A percentile compares a stretch with the other conserved stretches of the same genome.
phyloP scores from a whole-genome alignment of 495 filamentous ascomycete genomes.

The Trypethelium eluteriae region DNA sequence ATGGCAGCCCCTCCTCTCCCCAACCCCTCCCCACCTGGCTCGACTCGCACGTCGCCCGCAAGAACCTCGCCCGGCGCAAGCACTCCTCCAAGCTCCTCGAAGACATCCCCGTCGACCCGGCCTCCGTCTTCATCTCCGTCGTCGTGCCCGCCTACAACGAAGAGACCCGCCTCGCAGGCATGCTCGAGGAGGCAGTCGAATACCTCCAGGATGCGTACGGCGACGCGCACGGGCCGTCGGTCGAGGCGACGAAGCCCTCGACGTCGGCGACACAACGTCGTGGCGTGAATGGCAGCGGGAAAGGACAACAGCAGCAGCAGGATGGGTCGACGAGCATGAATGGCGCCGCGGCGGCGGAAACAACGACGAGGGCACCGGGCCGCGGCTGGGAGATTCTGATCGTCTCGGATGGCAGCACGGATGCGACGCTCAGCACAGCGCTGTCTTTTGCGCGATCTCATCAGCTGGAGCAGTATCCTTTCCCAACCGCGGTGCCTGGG shows the following conservation, averaged over 20 bases:
- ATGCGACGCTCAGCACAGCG: slow-evolving; percentile 71
- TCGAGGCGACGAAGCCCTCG: not conserved
- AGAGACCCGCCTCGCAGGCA: slow-evolving; percentile 66
- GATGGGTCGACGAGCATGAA: not conserved
- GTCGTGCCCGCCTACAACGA: slow-evolving; percentile 97
- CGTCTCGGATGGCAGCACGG: slow-evolving; percentile 85
- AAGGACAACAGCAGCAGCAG: slow-evolving; percentile 7
- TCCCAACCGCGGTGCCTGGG: slow-evolving; percentile 31
- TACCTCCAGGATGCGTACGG: slow-evolving; percentile 74
- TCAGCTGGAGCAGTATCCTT: slow-evolving; percentile 36
- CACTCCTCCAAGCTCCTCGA: slow-evolving; percentile 6
- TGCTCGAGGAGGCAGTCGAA: slow-evolving; percentile 83
- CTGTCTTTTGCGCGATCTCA: slow-evolving; percentile 63
- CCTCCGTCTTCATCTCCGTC: slow-evolving; percentile 68
- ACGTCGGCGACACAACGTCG: not conserved
- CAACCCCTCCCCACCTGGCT: slow-evolving; percentile 76
- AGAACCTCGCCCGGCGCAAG: slow-evolving; percentile 38
- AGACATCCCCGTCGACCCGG: slow-evolving; percentile 39
- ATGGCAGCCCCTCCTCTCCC: slow-evolving; percentile 51
- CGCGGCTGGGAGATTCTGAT: slow-evolving; percentile 92
- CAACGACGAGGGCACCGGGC: slow-evolving; percentile 20
- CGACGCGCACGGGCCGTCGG: slow-evolving; percentile 30
- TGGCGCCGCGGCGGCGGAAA: not conserved
- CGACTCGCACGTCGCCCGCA: slow-evolving; percentile 55
- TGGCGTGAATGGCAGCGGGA: slow-evolving; percentile 1